Evolutionary conservation across 2,329 filamentous ascomycete genomes (phyloP).

Genomic region (Akanthomyces lecanii): DNA sequence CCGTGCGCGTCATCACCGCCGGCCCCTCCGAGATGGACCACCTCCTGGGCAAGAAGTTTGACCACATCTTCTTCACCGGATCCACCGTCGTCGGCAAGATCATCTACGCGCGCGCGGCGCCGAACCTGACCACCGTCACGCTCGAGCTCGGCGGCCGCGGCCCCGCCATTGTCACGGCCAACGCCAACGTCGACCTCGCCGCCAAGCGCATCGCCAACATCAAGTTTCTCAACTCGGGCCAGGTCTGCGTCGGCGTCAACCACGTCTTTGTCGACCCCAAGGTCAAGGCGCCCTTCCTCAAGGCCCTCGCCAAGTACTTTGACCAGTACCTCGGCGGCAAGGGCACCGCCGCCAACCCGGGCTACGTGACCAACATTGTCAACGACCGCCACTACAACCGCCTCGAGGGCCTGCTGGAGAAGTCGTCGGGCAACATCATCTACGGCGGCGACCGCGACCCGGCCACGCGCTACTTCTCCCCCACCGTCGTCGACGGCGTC

Average conservation of each 20-base stretch:
- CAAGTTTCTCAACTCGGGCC: conserved; percentile 41
- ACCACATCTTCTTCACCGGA: conserved; percentile 45
- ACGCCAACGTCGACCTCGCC: conserved; percentile 38
- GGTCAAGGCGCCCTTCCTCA: conserved; percentile 35
- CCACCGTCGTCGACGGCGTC: conserved; percentile 37
- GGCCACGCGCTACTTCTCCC: conserved; percentile 29
- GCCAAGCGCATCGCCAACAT: conserved; percentile 39
- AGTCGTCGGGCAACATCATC: conserved; percentile 34
- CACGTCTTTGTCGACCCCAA: conserved; percentile 41
- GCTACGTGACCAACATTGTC: conserved; percentile 33
- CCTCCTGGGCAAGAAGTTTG: conserved; percentile 35
- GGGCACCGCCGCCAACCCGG: conserved; percentile 18
- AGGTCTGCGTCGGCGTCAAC: conserved; percentile 30
- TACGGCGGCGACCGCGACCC: conserved; percentile 32
- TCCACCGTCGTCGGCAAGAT: conserved; percentile 34
- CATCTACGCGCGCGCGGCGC: conserved; percentile 38
- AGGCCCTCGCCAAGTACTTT: conserved; percentile 30
- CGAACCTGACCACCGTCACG: conserved; percentile 39
- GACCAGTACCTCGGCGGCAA: conserved; percentile 26
- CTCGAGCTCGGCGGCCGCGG: conserved; percentile 44
- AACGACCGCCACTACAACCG: conserved; percentile 41
- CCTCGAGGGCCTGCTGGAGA: conserved; percentile 32
- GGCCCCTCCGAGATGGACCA: conserved; percentile 34
- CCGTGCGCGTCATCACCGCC: conserved; percentile 34
- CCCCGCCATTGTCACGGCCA: conserved; percentile 39